A percentile compares a stretch with the other conserved stretches of the same genome.
phyloP scores from a whole-genome alignment of 345 rosid genomes.

The Capsella bursapastoris region DNA sequence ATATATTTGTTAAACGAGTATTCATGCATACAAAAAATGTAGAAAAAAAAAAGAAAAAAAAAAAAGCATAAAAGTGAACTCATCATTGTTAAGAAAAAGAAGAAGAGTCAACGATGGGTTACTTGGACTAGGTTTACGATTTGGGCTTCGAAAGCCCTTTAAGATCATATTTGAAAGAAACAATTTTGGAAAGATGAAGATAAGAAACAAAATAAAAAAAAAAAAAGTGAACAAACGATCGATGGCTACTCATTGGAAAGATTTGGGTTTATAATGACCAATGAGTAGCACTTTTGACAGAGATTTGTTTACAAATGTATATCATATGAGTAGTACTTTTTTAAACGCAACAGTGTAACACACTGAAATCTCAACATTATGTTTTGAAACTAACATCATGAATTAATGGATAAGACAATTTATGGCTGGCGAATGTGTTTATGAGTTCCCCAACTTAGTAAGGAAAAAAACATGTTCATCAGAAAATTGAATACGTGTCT shows the following conservation, averaged over 20 bases:
- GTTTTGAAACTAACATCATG: neutral
- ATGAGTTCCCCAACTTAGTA: slow-evolving; percentile 10
- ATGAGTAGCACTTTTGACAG: neutral
- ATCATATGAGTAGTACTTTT: neutral
- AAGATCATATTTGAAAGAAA: neutral
- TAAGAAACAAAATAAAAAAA: neutral
- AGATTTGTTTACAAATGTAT: neutral
- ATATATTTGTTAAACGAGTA: no score
- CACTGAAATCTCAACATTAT: neutral
- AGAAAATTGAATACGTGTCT: slow-evolving; percentile 33
- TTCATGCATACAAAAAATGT: no score
- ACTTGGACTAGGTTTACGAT: no score
- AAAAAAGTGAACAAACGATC: neutral
- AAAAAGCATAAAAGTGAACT: no score
- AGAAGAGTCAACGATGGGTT: no score
- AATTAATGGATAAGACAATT: slow-evolving; percentile 8
- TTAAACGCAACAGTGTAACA: neutral
- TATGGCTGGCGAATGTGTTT: neutral
- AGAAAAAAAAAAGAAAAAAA: no score
- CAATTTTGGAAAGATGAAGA: neutral
- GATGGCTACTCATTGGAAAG: neutral
- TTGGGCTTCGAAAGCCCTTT: slow-evolving; percentile 17
- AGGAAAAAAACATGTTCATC: slow-evolving; percentile 24
- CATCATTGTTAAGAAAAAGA: no score
- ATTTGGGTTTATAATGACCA: neutral